Conservation (phyloP, 176 grass and related monocot species). For the Carex scoparia region DNA sequence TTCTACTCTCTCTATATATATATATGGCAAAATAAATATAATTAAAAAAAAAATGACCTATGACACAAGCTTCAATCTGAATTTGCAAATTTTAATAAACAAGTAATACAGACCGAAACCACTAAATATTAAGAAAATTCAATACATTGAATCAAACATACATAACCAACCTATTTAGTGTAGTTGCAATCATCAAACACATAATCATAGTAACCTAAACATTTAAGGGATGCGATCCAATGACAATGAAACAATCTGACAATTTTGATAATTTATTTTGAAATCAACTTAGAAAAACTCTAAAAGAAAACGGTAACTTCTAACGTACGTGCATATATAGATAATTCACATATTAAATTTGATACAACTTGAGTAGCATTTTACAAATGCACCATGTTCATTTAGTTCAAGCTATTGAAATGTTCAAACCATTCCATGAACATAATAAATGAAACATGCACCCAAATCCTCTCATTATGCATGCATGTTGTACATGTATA, state of each 20-base stretch:
- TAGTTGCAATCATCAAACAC: not conserved
- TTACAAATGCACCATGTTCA: not conserved
- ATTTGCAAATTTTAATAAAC: not conserved
- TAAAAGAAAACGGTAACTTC: no score
- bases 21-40: no score
- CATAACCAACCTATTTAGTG: not conserved
- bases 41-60: no score
- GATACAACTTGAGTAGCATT: not conserved
- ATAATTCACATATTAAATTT: not conserved
- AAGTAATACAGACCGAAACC: not conserved
- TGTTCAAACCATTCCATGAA: not conserved
- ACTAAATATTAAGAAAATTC: not conserved
- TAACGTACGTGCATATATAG: not conserved
- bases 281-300: no score
- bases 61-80: no score
- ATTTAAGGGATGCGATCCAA: not conserved
- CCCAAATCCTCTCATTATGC: not conserved
- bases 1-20: no score
- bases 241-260: not conserved
- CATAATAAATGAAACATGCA: not conserved
- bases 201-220: not conserved
- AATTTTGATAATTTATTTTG: not conserved
- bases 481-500: not conserved
- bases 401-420: not conserved
- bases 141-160: not conserved